Conservation (phyloP, 1,139 yeast genomes). For the Wickerhamiella infanticola region DNA sequence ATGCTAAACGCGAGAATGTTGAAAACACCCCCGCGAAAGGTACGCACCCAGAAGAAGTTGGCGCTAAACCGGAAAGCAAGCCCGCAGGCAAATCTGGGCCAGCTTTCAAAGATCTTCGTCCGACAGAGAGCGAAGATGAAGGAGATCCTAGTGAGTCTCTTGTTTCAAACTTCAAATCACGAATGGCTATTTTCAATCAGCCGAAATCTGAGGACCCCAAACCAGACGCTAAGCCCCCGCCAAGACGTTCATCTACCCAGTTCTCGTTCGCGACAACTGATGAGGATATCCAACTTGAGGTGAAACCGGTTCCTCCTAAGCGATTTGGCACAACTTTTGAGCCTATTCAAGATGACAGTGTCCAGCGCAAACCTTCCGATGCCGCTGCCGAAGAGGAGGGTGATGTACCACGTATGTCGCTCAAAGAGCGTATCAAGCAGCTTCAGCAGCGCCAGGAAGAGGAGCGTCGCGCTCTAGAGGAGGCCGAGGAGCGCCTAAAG, state of each 20-base stretch:
- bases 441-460: constrained; percentile 71
- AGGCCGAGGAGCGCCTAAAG: constrained; percentile 27
- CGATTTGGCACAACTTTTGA: constrained; percentile 9
- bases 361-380: background rate
- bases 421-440: constrained; percentile 74
- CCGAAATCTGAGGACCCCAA: constrained; percentile 4
- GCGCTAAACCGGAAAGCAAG: background rate
- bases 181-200: constrained; percentile 14
- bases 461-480: constrained; percentile 62
- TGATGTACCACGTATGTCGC: constrained; percentile 56
- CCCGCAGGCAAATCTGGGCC: background rate
- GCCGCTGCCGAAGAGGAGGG: constrained; percentile 21
- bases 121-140: constrained; percentile 1
- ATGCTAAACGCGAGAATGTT: background rate
- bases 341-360: background rate
- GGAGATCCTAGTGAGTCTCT: constrained; percentile 1
- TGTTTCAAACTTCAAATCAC: constrained; percentile 14
- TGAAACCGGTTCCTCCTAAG: constrained; percentile 5
- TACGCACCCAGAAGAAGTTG: background rate
- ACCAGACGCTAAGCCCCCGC: background rate
- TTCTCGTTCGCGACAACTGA: background rate
- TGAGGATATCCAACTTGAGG: background rate
- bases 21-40: background rate
- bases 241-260: background rate
- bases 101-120: background rate